Evolutionary conservation across 1,139 yeast species (phyloP), one percentile per base, ranked within the genome.

Genomic region (Wickerhamomyces sp.): DNA sequence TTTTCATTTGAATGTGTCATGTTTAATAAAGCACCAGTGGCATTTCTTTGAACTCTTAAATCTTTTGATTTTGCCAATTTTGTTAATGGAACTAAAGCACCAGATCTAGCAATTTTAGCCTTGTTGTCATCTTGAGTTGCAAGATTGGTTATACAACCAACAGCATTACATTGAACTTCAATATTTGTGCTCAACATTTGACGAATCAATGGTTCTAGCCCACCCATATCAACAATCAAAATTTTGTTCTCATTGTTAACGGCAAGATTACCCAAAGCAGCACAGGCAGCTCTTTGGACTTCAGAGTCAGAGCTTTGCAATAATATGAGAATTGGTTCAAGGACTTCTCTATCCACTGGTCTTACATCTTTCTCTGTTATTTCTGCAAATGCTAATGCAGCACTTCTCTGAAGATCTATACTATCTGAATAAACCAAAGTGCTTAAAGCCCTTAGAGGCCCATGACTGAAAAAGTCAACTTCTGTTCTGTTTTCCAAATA

Each of bases 51-150:
- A 7, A 93, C 99, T 59, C 99, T 80, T 58, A 90, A 81, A 67
- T 93, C 99, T 64, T 86, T 86, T 8, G 96, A 87, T 65, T 86
- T 89, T 15, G 99, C 99, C 54, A 93, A 76, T 65, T 89, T 89
- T 1, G 98, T 91, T 60, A 93, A 76, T 7, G 99, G 99, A 38
- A 88, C 82, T 47, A 93, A 74, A 1, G 99, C 99, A n/a, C 99
- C 99, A 36, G 95, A 84, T 46, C 91, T 84, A 27, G 99, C 99
- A 59, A 93, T 93, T 64, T 89, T 90, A 43, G 94, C 82, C 67
- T 93, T 93, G 69, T 93, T 94, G 60, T 90, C 96, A 67, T 93
- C 99, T 67, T 89, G 96, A n/a, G 99, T 93, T 13, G 99, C 99
- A 66, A 93, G 78, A 64, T 93, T 93, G 35, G 99, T 93, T 64